These are phyloP conservation scores for Clitoria ternatea DNA, from an alignment of 306 rosid species.

Conservation along the genomic window DNA sequence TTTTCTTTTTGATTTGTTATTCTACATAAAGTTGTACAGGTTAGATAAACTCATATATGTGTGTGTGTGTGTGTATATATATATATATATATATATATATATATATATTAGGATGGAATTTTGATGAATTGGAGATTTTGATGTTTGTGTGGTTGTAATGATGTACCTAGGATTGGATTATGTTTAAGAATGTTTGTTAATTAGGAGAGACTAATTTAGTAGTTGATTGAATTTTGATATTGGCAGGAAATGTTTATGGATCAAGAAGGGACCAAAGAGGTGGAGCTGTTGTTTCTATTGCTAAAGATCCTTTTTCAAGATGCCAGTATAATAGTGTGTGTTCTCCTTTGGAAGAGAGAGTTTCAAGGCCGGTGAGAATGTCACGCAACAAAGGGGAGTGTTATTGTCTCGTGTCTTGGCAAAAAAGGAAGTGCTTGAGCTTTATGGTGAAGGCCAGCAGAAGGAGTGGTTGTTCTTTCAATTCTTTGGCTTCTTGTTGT, in stretches of 20 bases:
- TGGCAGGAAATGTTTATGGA: slow-evolving; percentile 54
- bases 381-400: slow-evolving; percentile 18
- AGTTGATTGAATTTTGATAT: slow-evolving; percentile 18
- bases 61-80: too few species aligned
- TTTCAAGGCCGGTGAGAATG: slow-evolving; percentile 27
- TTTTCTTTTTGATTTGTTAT: too few species aligned
- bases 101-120: not conserved
- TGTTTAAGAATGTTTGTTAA: not conserved
- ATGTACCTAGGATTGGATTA: too few species aligned
- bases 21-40: too few species aligned
- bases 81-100: not conserved
- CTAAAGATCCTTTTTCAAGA: slow-evolving; percentile 29
- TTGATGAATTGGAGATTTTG: too few species aligned
- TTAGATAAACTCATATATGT: too few species aligned
- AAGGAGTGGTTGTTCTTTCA: slow-evolving; percentile 30
- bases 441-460: slow-evolving; percentile 34
- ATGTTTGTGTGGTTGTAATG: not conserved
- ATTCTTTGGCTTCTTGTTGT: slow-evolving; percentile 34
- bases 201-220: not conserved
- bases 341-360: slow-evolving; percentile 34
- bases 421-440: slow-evolving; percentile 26
- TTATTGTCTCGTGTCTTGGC: slow-evolving; percentile 17
- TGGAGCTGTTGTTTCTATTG: slow-evolving; percentile 24
- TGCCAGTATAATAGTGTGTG: slow-evolving; percentile 20
- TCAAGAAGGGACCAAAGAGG: slow-evolving; percentile 38